These are phyloP conservation scores for Teratosphaeria zuluensis DNA, from an alignment of 2,329 filamentous ascomycete species.

Conservation along the genomic window DNA sequence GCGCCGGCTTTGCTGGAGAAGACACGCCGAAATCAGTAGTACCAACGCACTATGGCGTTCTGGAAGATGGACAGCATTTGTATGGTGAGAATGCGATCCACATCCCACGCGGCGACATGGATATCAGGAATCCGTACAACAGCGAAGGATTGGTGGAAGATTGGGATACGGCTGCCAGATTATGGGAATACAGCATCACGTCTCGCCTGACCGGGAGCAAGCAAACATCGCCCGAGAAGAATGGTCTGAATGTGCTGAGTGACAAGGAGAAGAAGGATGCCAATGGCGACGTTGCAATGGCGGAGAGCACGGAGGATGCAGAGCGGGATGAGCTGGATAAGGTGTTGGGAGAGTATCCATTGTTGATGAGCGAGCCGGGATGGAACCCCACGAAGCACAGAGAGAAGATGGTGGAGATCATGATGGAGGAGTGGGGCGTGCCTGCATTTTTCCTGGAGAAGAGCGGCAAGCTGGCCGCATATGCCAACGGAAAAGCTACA, in stretches of 20 bases:
- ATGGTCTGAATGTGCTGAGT: slow-evolving; percentile 64
- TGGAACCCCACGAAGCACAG: slow-evolving; percentile 84
- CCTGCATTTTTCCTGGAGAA: slow-evolving; percentile 91
- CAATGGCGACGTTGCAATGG: slow-evolving; percentile 40
- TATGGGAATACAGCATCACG: slow-evolving; percentile 91
- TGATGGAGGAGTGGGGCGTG: slow-evolving; percentile 93
- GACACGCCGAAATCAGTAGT: slow-evolving; percentile 91
- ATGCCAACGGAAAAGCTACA: slow-evolving; percentile 85
- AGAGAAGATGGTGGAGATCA: slow-evolving; percentile 90
- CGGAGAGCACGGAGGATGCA: slow-evolving; percentile 51
- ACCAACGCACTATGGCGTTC: slow-evolving; percentile 73
- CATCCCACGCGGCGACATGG: slow-evolving; percentile 63
- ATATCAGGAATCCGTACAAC: slow-evolving; percentile 87
- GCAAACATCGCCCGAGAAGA: slow-evolving; percentile 59
- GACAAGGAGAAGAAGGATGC: slow-evolving; percentile 33
- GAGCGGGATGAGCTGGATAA: slow-evolving; percentile 54
- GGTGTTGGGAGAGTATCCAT: slow-evolving; percentile 75
- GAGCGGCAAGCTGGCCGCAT: slow-evolving; percentile 79
- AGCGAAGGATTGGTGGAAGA: slow-evolving; percentile 86
- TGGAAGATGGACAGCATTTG: slow-evolving; percentile 46
- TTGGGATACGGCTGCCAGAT: slow-evolving; percentile 80
- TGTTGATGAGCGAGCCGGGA: slow-evolving; percentile 86
- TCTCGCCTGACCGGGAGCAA: slow-evolving; percentile 74
- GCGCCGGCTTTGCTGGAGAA: slow-evolving; percentile 95
- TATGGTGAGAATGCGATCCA: slow-evolving; percentile 89